These are phyloP conservation scores for Aureococcus anophagefferens DNA, from an alignment of 108 stramenopile species.

Conservation along the genomic window DNA sequence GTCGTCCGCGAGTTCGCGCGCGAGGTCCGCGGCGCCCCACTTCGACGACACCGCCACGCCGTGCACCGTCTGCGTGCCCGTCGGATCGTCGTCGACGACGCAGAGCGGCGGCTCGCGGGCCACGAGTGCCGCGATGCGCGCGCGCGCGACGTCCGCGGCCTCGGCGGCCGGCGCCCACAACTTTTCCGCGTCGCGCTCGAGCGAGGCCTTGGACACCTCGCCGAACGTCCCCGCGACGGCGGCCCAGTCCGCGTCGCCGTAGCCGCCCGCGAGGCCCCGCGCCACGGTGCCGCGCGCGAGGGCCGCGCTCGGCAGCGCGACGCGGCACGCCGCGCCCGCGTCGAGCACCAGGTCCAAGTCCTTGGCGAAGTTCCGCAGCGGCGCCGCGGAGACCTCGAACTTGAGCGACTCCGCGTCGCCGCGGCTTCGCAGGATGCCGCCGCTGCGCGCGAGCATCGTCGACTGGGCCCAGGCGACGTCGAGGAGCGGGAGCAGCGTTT, in stretches of 20 bases:
- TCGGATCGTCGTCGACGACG: conserved; percentile 50
- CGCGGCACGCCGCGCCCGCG: neutral
- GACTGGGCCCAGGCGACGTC: neutral
- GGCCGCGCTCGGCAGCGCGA: neutral
- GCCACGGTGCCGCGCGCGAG: neutral
- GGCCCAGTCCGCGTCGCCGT: neutral
- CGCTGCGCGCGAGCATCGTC: neutral
- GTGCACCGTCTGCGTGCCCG: conserved; percentile 50
- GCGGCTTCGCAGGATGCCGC: neutral
- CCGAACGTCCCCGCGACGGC: neutral
- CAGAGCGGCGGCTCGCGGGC: conserved; percentile 3
- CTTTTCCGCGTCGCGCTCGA: neutral
- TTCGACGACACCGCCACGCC: conserved; percentile 36
- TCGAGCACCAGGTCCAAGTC: neutral
- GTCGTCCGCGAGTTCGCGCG: conserved; percentile 18
- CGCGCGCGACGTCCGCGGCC: neutral
- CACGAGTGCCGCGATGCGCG: neutral
- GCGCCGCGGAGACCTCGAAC: neutral
- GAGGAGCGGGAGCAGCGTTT: neutral
- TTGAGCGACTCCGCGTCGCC: neutral
- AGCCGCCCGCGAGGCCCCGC: neutral
- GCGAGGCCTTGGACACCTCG: neutral
- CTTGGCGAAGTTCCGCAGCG: conserved; percentile 6
- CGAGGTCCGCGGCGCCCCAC: conserved; percentile 31
- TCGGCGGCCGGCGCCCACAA: neutral